phyloP scores from a whole-genome alignment of 2,329 filamentous ascomycete species.

The Penicillium frequentans region DNA sequence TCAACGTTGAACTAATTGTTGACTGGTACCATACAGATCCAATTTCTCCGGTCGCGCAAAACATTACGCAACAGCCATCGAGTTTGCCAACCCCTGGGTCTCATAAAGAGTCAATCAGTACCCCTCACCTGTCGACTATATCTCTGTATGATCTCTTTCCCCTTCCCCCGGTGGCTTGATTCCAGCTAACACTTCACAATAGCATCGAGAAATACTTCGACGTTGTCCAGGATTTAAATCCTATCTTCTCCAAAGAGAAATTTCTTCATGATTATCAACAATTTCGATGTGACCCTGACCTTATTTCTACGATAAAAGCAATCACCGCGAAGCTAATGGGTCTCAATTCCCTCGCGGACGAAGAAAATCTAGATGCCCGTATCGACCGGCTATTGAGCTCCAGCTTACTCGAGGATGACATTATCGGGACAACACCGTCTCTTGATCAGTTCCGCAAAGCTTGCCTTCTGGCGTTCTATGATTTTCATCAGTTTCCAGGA shows the following conservation, averaged over 20 bases:
- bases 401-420: constrained; percentile 11
- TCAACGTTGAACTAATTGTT: not conserved
- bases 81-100: not conserved
- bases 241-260: constrained; percentile 26
- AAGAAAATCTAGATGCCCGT: not conserved
- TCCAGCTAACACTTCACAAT: not conserved
- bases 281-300: constrained; percentile 13
- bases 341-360: not conserved
- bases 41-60: not conserved
- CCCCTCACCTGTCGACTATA: not conserved
- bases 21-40: not conserved
- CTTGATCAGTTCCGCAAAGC: constrained; percentile 34
- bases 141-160: not conserved
- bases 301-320: constrained; percentile 28
- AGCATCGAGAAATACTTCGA: constrained; percentile 30
- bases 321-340: constrained; percentile 29
- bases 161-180: not conserved
- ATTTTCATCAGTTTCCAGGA: constrained; percentile 39
- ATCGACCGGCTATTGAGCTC: constrained; percentile 10
- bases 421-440: constrained; percentile 6
- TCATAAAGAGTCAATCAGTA: not conserved
- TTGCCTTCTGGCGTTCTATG: constrained; percentile 38
- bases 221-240: constrained; percentile 30
- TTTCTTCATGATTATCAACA: constrained; percentile 28
- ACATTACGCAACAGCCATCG: not conserved